Evolutionary conservation across 2,329 filamentous ascomycete species (phyloP).

Genomic region (Colletotrichum cuscutae): DNA sequence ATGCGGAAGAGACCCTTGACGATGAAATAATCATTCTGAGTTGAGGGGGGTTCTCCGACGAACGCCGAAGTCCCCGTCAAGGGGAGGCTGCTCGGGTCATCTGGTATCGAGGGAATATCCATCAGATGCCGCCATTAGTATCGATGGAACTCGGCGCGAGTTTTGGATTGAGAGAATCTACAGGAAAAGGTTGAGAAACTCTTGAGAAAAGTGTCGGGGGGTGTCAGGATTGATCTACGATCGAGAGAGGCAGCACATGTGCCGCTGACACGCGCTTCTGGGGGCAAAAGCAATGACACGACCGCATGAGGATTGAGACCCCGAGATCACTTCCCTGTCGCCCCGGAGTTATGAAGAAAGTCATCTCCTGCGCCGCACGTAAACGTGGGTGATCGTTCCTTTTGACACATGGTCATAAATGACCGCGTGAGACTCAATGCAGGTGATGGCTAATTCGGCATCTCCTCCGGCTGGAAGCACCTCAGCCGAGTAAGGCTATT

Average conservation of each 20-base stretch:
- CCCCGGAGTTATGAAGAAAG: background rate
- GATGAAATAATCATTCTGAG: constrained; percentile 26
- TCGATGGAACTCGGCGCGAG: background rate
- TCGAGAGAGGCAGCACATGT: background rate
- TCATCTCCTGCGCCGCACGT: background rate
- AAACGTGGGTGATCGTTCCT: background rate
- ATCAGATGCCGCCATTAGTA: constrained; percentile 12
- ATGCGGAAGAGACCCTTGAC: constrained; percentile 22
- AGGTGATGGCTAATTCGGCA: background rate
- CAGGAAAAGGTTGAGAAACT: background rate
- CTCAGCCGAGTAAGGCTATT: too few species aligned
- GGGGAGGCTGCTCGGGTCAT: constrained; percentile 19
- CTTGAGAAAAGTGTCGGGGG: background rate
- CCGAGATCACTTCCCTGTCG: background rate
- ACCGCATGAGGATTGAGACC: background rate
- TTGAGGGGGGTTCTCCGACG: constrained; percentile 23
- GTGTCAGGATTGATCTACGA: background rate
- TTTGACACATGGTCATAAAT: background rate
- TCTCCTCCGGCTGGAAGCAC: background rate
- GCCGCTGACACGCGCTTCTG: background rate
- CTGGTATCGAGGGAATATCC: constrained; percentile 4
- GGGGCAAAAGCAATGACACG: background rate
- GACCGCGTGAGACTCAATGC: background rate
- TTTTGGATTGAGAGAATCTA: background rate
- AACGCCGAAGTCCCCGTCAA: constrained; percentile 19